Conservation (phyloP, 2,329 filamentous ascomycete species). For the Helotiales sp. region DNA sequence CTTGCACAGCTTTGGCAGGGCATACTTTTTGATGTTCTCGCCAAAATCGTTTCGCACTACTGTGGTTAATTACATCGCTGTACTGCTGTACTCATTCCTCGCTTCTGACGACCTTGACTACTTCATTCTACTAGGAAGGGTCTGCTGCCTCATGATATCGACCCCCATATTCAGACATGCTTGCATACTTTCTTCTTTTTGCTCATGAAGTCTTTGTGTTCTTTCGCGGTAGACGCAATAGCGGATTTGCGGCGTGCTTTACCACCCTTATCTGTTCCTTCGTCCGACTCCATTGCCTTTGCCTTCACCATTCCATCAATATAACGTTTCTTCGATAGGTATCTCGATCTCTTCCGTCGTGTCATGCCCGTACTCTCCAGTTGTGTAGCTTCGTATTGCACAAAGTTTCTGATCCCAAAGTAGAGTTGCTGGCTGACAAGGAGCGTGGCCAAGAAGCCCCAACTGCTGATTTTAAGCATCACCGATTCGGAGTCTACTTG, state of each 20-base stretch:
- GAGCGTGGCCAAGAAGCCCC: conserved; percentile 55
- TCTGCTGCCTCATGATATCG: not conserved
- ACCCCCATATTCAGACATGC: not conserved
- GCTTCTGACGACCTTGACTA: not conserved
- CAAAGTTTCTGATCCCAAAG: conserved; percentile 69
- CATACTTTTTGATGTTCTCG: too few species aligned
- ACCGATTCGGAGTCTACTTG: conserved; percentile 42
- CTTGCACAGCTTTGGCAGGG: too few species aligned
- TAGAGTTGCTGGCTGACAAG: conserved; percentile 87
- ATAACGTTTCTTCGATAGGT: not conserved
- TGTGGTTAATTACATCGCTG: too few species aligned
- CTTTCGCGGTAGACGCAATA: too few species aligned
- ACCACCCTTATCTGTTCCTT: too few species aligned
- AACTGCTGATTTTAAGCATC: not conserved
- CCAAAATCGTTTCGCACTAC: too few species aligned
- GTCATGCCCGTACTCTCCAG: conserved; percentile 45
- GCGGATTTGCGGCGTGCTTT: too few species aligned
- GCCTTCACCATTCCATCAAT: not conserved
- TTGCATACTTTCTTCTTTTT: too few species aligned
- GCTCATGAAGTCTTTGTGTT: too few species aligned
- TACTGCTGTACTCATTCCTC: too few species aligned
- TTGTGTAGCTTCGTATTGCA: conserved; percentile 71
- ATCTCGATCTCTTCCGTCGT: not conserved
- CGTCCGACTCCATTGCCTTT: not conserved
- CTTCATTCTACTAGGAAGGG: not conserved